Conservation (phyloP, 2,329 filamentous ascomycete species). For the Didymella sp. region DNA sequence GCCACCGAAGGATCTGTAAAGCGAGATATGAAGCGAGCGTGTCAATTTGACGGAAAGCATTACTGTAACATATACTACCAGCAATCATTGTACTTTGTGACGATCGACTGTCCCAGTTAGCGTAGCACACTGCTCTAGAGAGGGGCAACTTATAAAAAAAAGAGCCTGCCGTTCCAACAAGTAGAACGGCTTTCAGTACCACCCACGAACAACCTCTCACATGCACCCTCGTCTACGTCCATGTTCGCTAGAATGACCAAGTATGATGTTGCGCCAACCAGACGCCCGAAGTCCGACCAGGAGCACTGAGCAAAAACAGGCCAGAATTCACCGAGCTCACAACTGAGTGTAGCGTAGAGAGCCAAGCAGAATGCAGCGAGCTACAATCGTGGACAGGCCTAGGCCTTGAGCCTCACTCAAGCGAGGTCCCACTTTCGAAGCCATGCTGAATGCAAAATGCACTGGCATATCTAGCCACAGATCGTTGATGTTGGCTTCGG, state of each 20-base stretch:
- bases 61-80: neutral
- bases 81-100: neutral
- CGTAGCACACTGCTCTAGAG: slow-evolving; percentile 28
- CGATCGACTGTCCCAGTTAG: slow-evolving; percentile 25
- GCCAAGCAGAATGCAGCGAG: slow-evolving; percentile 23
- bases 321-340: neutral
- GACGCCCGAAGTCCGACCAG: slow-evolving; percentile 29
- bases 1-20: slow-evolving; percentile 40
- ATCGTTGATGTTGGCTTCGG: slow-evolving; percentile 1
- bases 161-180: slow-evolving; percentile 42
- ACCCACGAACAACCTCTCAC: slow-evolving; percentile 23
- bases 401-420: slow-evolving; percentile 52
- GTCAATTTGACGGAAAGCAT: neutral
- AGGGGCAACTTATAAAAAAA: slow-evolving; percentile 54
- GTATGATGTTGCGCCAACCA: neutral
- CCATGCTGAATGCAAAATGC: slow-evolving; percentile 10
- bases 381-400: slow-evolving; percentile 46
- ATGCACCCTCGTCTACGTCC: slow-evolving; percentile 29
- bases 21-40: neutral
- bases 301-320: slow-evolving; percentile 17
- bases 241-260: slow-evolving; percentile 11
- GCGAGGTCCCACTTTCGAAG: slow-evolving; percentile 46
- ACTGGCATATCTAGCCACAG: neutral
- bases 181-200: slow-evolving; percentile 30
- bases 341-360: slow-evolving; percentile 1